phyloP scores from a whole-genome alignment of 23 red algal genomes.

The Cyanidioschyzon merolae region DNA sequence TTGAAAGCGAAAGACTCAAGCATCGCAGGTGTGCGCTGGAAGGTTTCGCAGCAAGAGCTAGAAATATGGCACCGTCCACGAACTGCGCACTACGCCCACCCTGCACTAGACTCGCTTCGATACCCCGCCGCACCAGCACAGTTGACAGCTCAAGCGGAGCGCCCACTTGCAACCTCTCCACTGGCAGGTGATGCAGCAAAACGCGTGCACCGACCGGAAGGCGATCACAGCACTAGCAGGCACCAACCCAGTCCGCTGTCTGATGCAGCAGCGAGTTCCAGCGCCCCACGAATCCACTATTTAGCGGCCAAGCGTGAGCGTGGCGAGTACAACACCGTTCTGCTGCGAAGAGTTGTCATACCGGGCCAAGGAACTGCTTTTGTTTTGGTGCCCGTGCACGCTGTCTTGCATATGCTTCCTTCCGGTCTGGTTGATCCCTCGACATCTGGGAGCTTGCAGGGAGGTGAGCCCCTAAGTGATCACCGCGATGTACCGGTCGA shows the following conservation, averaged over 20 bases:
- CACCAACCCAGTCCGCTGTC: not conserved
- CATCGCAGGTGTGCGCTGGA: not conserved
- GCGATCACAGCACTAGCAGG: not conserved
- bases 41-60: not conserved
- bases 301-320: not conserved
- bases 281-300: not conserved
- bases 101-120: not conserved
- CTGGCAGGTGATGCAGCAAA: not conserved
- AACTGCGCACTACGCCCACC: not conserved
- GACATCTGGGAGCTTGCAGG: not conserved
- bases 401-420: constrained; percentile 17
- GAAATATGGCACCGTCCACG: not conserved
- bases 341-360: not conserved
- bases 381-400: not conserved
- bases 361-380: not conserved
- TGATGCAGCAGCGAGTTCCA: not conserved
- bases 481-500: not conserved
- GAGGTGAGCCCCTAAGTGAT: not conserved
- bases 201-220: not conserved
- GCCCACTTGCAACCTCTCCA: no score
- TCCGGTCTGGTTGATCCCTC: not conserved
- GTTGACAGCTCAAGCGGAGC: no score
- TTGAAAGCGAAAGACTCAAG: not conserved
- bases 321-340: not conserved
- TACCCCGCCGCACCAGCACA: not conserved